A percentile compares a stretch with the other conserved stretches of the same genome.
Conservation (phyloP, 1,284 basidiomycete genomes). For the Rhodotorula sp. region DNA sequence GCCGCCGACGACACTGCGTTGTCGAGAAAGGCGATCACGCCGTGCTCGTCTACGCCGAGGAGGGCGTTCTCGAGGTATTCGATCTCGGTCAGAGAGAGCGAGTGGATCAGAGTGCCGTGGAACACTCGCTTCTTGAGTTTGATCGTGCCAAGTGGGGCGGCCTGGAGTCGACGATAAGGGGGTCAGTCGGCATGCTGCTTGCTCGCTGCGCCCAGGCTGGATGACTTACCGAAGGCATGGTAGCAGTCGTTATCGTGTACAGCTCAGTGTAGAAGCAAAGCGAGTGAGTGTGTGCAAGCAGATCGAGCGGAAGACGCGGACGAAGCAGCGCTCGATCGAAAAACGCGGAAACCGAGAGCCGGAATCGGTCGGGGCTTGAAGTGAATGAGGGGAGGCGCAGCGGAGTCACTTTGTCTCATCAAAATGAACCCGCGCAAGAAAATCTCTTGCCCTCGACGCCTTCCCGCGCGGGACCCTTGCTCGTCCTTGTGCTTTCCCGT, state of each 20-base stretch:
- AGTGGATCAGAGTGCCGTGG: constrained; percentile 68
- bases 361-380: too few species aligned
- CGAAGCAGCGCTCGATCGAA: too few species aligned
- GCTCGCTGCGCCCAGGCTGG: background rate
- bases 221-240: background rate
- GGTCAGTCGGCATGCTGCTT: background rate
- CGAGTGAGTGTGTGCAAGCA: background rate
- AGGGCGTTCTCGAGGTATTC: constrained; percentile 60
- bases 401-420: too few species aligned
- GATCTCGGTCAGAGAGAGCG: constrained; percentile 59
- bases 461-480: too few species aligned
- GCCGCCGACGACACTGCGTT: constrained; percentile 54
- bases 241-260: background rate
- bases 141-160: background rate
- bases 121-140: constrained; percentile 52
- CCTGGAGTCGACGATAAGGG: background rate
- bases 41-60: constrained; percentile 60
- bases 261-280: background rate
- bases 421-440: too few species aligned
- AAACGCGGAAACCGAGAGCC: too few species aligned
- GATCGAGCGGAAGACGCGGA: too few species aligned
- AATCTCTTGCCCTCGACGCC: background rate
- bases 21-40: constrained; percentile 68
- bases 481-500: too few species aligned
- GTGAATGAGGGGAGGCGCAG: too few species aligned